Evolutionary conservation across 2,329 filamentous ascomycete genomes (phyloP).

Genomic region (Drechslerella stenobrocha): DNA sequence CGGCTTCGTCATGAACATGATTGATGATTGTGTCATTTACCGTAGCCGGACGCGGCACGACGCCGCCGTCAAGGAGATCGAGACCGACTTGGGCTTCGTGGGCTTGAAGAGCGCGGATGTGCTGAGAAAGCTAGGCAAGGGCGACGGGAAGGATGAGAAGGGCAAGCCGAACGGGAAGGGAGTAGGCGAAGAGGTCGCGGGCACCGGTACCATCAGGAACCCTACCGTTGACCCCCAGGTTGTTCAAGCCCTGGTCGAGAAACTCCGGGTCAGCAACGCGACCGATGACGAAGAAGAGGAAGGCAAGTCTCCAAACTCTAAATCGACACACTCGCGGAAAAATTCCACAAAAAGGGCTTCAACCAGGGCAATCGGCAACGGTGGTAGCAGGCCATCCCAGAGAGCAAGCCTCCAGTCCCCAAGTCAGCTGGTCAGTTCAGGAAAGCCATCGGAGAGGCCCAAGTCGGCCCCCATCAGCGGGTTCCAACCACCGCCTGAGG

Average conservation of each 20-base stretch:
- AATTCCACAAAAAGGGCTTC: slow-evolving; percentile 12
- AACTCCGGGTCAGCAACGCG: slow-evolving; percentile 38
- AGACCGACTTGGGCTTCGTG: slow-evolving; percentile 67
- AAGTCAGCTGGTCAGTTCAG: slow-evolving; percentile 38
- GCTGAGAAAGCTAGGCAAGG: slow-evolving; percentile 48
- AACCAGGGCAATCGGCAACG: slow-evolving; percentile 18
- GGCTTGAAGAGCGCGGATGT: slow-evolving; percentile 47
- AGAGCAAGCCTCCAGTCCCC: slow-evolving; percentile 30
- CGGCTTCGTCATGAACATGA: slow-evolving; percentile 80
- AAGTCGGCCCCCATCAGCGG: slow-evolving; percentile 35
- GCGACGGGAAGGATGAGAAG: background rate
- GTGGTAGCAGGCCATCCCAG: slow-evolving; percentile 19
- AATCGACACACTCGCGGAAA: slow-evolving; percentile 1
- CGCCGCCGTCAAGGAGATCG: slow-evolving; percentile 70
- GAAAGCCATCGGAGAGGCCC: slow-evolving; percentile 44
- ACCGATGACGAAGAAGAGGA: slow-evolving; percentile 34
- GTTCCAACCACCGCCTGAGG: slow-evolving; percentile 18
- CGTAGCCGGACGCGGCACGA: slow-evolving; percentile 70
- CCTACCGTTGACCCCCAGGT: slow-evolving; percentile 37
- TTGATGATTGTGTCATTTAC: slow-evolving; percentile 87
- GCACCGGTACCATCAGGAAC: slow-evolving; percentile 24
- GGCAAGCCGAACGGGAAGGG: slow-evolving; percentile 8
- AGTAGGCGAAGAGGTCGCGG: slow-evolving; percentile 36
- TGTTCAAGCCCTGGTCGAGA: slow-evolving; percentile 43
- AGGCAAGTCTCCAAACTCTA: slow-evolving; percentile 12